A percentile compares a stretch with the other conserved stretches of the same genome.
Evolutionary conservation across 352 stramenopile species (phyloP).

Genomic region (Globisporangium okanoganense): DNA sequence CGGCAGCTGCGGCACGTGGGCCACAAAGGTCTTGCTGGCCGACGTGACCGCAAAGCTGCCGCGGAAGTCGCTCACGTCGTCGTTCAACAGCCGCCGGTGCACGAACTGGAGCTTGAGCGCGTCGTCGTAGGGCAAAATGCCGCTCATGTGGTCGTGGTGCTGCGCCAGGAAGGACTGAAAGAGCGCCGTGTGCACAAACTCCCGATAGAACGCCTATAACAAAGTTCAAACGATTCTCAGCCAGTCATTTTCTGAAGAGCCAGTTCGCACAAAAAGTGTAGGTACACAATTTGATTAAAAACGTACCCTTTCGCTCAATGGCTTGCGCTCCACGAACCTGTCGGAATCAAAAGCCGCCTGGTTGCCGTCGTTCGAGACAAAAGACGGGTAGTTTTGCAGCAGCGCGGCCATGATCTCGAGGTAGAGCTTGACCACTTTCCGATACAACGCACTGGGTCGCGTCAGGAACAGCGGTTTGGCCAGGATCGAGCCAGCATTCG

Average conservation of each 20-base stretch:
- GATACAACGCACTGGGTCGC: conserved; percentile 17
- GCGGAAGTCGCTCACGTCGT: conserved; percentile 1
- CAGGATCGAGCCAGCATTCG: neutral
- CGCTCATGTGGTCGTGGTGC: conserved; percentile 31
- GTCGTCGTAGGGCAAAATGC: conserved; percentile 25
- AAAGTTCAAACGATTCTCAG: neutral
- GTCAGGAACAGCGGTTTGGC: conserved; percentile 19
- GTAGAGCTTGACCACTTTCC: conserved; percentile 30
- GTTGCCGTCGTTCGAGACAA: conserved; percentile 14
- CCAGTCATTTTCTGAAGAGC: neutral
- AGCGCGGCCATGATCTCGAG: conserved; percentile 21
- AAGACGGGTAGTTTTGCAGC: conserved; percentile 18
- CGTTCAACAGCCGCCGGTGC: conserved; percentile 24
- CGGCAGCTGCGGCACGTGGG: conserved; percentile 21
- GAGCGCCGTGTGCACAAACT: conserved; percentile 25
- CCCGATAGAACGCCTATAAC: conserved; percentile 27
- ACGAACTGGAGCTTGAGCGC: conserved; percentile 38
- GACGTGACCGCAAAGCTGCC: conserved; percentile 9
- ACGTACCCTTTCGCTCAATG: conserved; percentile 19
- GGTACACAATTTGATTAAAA: neutral
- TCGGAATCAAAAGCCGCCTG: conserved; percentile 19
- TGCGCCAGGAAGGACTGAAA: conserved; percentile 41
- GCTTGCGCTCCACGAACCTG: conserved; percentile 23
- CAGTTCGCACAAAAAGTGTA: neutral
- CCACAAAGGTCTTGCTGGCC: conserved; percentile 39